Evolutionary conservation across 2,329 filamentous ascomycete genomes (phyloP).

Genomic region (Lasiodiplodia hormozganensis): DNA sequence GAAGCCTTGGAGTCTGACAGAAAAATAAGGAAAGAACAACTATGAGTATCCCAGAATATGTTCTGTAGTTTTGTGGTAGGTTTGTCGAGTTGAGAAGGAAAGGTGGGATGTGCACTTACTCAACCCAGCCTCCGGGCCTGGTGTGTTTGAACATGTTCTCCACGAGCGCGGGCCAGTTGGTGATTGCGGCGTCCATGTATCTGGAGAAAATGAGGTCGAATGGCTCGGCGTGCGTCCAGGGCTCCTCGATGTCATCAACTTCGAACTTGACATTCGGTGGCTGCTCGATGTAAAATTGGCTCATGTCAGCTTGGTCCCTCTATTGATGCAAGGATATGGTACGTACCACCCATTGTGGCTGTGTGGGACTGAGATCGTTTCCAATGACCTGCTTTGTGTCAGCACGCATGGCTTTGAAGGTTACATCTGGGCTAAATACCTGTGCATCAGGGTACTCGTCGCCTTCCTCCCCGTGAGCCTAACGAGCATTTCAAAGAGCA

Average conservation of each 20-base stretch:
- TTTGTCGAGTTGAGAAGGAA: neutral
- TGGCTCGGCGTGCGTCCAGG: conserved; percentile 60
- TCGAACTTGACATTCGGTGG: conserved; percentile 67
- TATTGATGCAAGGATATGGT: neutral
- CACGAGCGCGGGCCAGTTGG: conserved; percentile 60
- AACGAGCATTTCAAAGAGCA: neutral
- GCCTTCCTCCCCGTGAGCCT: neutral
- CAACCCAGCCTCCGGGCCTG: conserved; percentile 58
- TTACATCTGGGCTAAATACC: neutral
- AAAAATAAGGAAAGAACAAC: neutral
- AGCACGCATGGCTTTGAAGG: neutral
- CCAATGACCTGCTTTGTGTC: conserved; percentile 30
- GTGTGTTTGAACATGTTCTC: conserved; percentile 45
- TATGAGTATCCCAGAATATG: neutral
- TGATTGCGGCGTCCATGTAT: conserved; percentile 59
- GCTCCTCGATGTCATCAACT: conserved; percentile 67
- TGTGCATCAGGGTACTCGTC: conserved; percentile 16
- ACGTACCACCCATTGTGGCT: conserved; percentile 45
- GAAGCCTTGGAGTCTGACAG: conserved; percentile 50
- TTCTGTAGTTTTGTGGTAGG: no score
- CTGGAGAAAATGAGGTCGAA: conserved; percentile 66
- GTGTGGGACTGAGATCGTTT: conserved; percentile 57
- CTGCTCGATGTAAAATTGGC: neutral
- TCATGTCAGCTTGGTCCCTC: neutral
- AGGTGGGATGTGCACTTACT: conserved; percentile 36